phyloP scores from a whole-genome alignment of 2,329 filamentous ascomycete species.

The Colletotrichum eleusines region DNA sequence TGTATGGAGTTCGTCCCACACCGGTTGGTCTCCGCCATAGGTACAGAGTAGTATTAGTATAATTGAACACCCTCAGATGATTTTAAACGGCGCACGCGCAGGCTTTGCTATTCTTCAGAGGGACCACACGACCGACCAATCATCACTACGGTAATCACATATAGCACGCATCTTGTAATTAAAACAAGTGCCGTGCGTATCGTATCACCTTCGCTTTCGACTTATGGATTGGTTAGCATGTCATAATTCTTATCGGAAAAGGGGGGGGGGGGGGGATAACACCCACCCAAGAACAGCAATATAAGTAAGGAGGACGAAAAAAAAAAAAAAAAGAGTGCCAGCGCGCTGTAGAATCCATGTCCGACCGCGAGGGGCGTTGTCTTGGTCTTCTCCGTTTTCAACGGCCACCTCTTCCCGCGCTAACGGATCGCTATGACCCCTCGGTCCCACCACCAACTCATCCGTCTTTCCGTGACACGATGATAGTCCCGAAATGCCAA shows the following conservation, averaged over 20 bases:
- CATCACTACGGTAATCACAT: background rate
- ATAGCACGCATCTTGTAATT: background rate
- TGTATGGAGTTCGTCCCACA: constrained; percentile 35
- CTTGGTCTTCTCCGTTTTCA: background rate
- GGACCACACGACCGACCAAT: too few relatives aligned
- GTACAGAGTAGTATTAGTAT: background rate
- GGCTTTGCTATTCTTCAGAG: background rate
- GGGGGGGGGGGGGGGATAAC: too few relatives aligned
- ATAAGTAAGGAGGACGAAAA: too few relatives aligned
- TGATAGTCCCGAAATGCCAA: background rate
- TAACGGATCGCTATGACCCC: constrained; percentile 36
- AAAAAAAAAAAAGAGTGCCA: background rate
- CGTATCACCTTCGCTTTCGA: background rate
- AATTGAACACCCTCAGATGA: background rate
- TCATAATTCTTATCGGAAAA: background rate
- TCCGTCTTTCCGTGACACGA: background rate
- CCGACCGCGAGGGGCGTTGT: background rate
- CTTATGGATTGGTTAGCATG: too few relatives aligned
- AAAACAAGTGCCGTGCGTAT: background rate
- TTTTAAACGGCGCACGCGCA: background rate
- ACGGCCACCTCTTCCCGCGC: constrained; percentile 5
- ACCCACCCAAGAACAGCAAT: too few relatives aligned
- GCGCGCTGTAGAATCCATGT: background rate
- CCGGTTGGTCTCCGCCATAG: constrained; percentile 11
- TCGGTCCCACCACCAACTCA: background rate